These are phyloP conservation scores for Calendula officinalis DNA, from an alignment of 129 eudicot genomes.

Conservation along the genomic window DNA sequence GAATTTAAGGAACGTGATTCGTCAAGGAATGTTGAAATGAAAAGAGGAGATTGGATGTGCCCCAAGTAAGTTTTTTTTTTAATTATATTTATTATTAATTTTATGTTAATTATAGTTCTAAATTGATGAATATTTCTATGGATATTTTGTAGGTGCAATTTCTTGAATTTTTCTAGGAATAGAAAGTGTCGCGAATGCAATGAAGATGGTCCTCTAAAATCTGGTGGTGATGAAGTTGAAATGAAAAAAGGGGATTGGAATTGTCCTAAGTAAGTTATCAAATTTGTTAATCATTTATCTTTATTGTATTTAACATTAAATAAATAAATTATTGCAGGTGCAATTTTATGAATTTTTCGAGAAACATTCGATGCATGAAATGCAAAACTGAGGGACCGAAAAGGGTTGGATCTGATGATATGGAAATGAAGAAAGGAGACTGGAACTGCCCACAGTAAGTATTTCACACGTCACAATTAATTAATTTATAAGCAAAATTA, in stretches of 20 bases:
- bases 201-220: slow-evolving; percentile 43
- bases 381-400: slow-evolving; percentile 64
- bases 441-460: slow-evolving; percentile 91
- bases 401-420: slow-evolving; percentile 29
- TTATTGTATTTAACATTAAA: neutral
- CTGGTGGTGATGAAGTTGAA: slow-evolving; percentile 35
- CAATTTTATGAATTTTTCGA: slow-evolving; percentile 74
- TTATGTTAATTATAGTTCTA: neutral
- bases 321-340: slow-evolving; percentile 53
- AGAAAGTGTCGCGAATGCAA: slow-evolving; percentile 58
- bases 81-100: slow-evolving; percentile 8
- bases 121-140: neutral
- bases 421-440: slow-evolving; percentile 86
- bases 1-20: slow-evolving; percentile 14
- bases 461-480: neutral
- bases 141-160: slow-evolving; percentile 68
- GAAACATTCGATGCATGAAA: slow-evolving; percentile 58
- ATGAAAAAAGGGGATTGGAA: slow-evolving; percentile 94
- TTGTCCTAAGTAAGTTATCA: slow-evolving; percentile 71
- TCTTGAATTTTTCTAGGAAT: slow-evolving; percentile 73
- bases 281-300: neutral
- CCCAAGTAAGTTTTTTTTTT: slow-evolving; percentile 51
- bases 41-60: slow-evolving; percentile 85
- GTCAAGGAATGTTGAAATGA: slow-evolving; percentile 53
- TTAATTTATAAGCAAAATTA: neutral